Evolutionary conservation across 768 basidiomycete genomes (phyloP), one percentile per base, ranked within the genome.

Genomic region (Leucocoprinus leucothites): DNA sequence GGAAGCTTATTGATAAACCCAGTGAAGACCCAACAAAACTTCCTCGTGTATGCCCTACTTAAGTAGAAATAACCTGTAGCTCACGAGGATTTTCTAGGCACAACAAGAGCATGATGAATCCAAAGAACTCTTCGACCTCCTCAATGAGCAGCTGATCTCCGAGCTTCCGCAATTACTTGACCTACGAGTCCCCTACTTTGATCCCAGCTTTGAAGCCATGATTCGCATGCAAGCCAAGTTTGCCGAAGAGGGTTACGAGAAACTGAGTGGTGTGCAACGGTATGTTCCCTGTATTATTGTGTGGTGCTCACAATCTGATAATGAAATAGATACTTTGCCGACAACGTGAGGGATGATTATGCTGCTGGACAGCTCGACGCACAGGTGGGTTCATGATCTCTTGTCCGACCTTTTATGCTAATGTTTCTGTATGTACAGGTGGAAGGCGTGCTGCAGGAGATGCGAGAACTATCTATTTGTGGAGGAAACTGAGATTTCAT

Each of bases 201-300:
- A 98, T 69, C 97, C 97, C 3, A 94, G 91, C 61, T 98, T 98
- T 67, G 97, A 98, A 72, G 92, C 96, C 44, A 98, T 98, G 96
- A 94, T 94, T 60, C 83, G 97, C 26, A 91, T 97, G 85, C 97
- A 99, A 66, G 84, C 91, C 65, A 94, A 95, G 65, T 98, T 98
- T 66, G 95, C 96, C 0, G 93, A 98, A 69, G 96, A 99, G 63
- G 95, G 96, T 0, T 98, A 99, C 67, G 94, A 98, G 74, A 97
- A 94, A 72, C 82, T 98, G 48, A 89, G 94, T 48, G 87, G 92
- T 43, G 95, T 98, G 8, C 96, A 99, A 70, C 76, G 93, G 86
- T 92, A 58, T 18, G 72, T 63, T 28, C 21, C n/a, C 35, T 28
- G n/a, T n/a, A n/a, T n/a, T n/a, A n/a, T n/a, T n/a, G n/a, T n/a